A percentile compares a stretch with the other conserved stretches of the same genome.
Evolutionary conservation across 2,329 filamentous ascomycete genomes (phyloP).

Genomic region (Alternaria dauci): DNA sequence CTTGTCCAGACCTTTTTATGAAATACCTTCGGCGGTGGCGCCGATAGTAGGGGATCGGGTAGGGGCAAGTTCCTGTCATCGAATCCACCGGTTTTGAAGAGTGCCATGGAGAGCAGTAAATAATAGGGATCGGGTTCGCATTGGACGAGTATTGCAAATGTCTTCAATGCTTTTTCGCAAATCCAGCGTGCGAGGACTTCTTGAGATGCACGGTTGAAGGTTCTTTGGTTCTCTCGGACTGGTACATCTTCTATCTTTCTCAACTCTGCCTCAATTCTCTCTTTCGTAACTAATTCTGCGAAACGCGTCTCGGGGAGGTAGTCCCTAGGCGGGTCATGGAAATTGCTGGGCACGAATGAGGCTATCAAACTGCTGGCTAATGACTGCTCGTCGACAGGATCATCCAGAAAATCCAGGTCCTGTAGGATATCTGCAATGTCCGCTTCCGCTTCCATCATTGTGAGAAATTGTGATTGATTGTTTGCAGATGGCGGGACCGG

Average conservation of each 20-base stretch:
- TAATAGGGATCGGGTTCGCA: neutral
- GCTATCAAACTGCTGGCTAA: neutral
- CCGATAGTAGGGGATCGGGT: neutral
- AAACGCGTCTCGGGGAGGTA: neutral
- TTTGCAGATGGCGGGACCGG: too few species aligned
- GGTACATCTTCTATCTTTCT: neutral
- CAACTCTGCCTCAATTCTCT: neutral
- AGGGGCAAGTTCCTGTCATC: neutral
- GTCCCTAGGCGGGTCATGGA: neutral
- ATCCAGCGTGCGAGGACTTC: neutral
- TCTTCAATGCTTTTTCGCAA: neutral
- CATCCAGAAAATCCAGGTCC: too few species aligned
- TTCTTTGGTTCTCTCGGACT: neutral
- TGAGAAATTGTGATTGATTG: too few species aligned
- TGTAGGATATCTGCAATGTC: too few species aligned
- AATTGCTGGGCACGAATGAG: neutral
- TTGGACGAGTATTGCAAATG: neutral
- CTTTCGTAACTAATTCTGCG: neutral
- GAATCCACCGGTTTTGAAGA: neutral
- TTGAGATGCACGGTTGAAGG: neutral
- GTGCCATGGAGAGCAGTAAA: neutral
- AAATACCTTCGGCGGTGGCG: neutral
- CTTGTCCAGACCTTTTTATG: slow-evolving; percentile 2
- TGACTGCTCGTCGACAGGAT: too few species aligned
- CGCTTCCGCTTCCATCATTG: too few species aligned